Base-by-base conservation (phyloP, 2,329 filamentous ascomycete genomes). In the Epichloe amarillans region DNA sequence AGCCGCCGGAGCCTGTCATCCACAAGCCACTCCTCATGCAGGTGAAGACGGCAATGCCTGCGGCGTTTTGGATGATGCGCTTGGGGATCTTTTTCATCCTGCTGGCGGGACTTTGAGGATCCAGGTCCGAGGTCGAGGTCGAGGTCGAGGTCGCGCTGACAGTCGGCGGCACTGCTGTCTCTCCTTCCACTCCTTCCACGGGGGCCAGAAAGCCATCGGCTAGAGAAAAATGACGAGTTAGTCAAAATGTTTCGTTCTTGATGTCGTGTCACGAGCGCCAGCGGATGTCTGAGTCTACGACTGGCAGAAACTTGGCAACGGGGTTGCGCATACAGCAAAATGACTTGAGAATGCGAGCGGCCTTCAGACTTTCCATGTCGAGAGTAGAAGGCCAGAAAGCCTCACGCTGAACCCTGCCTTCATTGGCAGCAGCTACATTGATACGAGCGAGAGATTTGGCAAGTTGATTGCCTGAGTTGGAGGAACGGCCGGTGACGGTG, bases 21-120 rank as follows among this genome's bases (percentile, higher is more conserved):
- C 90, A 95, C 35, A 96, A 72, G 12, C 91, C 91, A 14, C 88
- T 91, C 53, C 91, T 83, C 88, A 96, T 95, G 33, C 88, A 95
- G 1, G 90, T 95, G 70, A 96, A 96, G 58, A 97, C 87, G 50
- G 88, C 90, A 52, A 97, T 77, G 11, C 88, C 91, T 58, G 91
- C 88, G 30, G 90, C 89, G 68, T 93, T 87, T 62, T 86, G 81
- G 58, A 97, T 88, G 52, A 96, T 88, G 61, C 84, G 78, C 52
- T 83, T 72, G 0, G 91, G 91, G 30, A 97, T 96, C 70, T 89
- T 93, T 68, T 91, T 88, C 48, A 75, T 67, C 17, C 87, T 62
- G 46, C 65, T 79, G 72, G 56, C 71, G 50, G 73, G 73, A 47
- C 72, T 73, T 47, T 67, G 82, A 63, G 76, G 65, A 3, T 41